phyloP scores from a whole-genome alignment of 495 filamentous ascomycete species.

The Penicillium waksmanii region DNA sequence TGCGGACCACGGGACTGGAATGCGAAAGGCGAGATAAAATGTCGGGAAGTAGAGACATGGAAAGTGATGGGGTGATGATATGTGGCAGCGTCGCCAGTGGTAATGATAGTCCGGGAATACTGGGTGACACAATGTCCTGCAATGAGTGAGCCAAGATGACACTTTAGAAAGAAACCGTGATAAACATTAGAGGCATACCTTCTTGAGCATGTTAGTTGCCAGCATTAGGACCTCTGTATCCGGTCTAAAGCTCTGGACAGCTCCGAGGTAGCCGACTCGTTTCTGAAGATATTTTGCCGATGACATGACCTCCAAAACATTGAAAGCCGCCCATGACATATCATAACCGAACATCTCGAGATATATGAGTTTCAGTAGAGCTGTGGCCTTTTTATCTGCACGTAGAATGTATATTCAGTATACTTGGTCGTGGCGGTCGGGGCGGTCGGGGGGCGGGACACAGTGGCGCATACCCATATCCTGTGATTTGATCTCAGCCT shows the following conservation, averaged over 20 bases:
- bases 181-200: slow-evolving; percentile 53
- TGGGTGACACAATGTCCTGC: slow-evolving; percentile 79
- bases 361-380: slow-evolving; percentile 91
- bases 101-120: slow-evolving; percentile 74
- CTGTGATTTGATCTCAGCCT: slow-evolving; percentile 81
- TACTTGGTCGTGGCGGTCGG: background rate
- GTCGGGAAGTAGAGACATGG: slow-evolving; percentile 84
- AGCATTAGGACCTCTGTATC: slow-evolving; percentile 98
- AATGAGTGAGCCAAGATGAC: background rate
- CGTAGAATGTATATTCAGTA: slow-evolving; percentile 24
- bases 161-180: slow-evolving; percentile 7
- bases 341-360: slow-evolving; percentile 99
- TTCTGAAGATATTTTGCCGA: slow-evolving; percentile 93
- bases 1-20: slow-evolving; percentile 78
- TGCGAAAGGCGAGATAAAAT: slow-evolving; percentile 84
- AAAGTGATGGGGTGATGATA: slow-evolving; percentile 86
- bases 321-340: slow-evolving; percentile 99
- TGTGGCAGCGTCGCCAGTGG: slow-evolving; percentile 88
- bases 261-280: slow-evolving; percentile 92
- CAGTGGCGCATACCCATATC: slow-evolving; percentile 73
- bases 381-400: slow-evolving; percentile 91
- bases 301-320: slow-evolving; percentile 98
- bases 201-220: slow-evolving; percentile 95
- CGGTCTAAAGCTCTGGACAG: slow-evolving; percentile 91
- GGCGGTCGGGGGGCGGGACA: background rate